A percentile compares a stretch with the other conserved stretches of the same genome.
Evolutionary conservation across 257 asterid genomes (phyloP).

Genomic region (Verbena officinalis): DNA sequence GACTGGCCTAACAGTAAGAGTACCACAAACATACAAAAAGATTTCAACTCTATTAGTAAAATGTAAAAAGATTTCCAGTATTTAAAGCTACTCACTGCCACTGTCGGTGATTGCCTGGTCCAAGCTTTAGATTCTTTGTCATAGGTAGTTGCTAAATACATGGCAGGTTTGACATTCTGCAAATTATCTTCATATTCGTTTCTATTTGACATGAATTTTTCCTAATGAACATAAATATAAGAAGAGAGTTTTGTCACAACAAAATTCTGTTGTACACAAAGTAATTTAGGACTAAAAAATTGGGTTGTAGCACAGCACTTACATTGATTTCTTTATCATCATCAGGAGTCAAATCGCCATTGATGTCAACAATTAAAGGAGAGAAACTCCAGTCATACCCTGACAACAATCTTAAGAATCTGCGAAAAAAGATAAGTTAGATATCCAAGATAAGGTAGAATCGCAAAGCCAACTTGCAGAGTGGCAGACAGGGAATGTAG

Average conservation of each 20-base stretch:
- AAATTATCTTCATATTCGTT: slow-evolving; percentile 51
- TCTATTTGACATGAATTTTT: slow-evolving; percentile 62
- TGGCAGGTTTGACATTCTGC: slow-evolving; percentile 58
- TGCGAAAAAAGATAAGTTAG: slow-evolving; percentile 39
- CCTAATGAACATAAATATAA: slow-evolving; percentile 47
- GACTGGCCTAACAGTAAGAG: slow-evolving; percentile 9
- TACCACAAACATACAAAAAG: slow-evolving; percentile 1
- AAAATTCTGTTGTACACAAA: background rate
- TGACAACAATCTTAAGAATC: slow-evolving; percentile 81
- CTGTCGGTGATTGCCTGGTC: slow-evolving; percentile 75
- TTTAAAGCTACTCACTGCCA: slow-evolving; percentile 56
- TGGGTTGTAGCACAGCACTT: slow-evolving; percentile 37
- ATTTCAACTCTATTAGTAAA: slow-evolving; percentile 2
- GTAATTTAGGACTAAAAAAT: background rate
- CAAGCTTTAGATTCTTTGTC: slow-evolving; percentile 89
- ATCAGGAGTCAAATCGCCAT: slow-evolving; percentile 72
- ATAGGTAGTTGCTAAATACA: slow-evolving; percentile 83
- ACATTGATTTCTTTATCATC: slow-evolving; percentile 82
- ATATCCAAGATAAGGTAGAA: slow-evolving; percentile 21
- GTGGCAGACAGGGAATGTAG: slow-evolving; percentile 4
- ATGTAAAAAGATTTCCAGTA: background rate
- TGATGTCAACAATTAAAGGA: slow-evolving; percentile 82
- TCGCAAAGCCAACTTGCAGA: too few relatives aligned
- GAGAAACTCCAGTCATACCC: slow-evolving; percentile 89
- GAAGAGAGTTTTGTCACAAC: slow-evolving; percentile 24